A percentile compares a stretch with the other conserved stretches of the same genome.
These are phyloP conservation scores for Heterobasidion parviporum DNA, from an alignment of 1,284 basidiomycete species.

Conservation along the genomic window DNA sequence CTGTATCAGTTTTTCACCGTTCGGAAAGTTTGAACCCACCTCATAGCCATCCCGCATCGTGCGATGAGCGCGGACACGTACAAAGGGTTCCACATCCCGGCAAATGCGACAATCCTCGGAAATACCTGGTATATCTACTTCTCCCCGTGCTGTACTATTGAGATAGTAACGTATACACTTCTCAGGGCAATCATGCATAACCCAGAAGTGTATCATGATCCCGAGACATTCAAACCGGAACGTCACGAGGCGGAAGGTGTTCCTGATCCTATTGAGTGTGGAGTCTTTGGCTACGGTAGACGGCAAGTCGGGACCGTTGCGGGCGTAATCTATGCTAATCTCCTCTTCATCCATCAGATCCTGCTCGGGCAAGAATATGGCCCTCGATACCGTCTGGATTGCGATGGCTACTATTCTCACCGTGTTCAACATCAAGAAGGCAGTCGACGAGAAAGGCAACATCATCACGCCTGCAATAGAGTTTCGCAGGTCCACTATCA, in stretches of 20 bases:
- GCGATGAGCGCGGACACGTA: conserved; percentile 30
- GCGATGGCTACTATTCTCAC: conserved; percentile 35
- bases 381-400: conserved; percentile 39
- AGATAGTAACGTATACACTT: background rate
- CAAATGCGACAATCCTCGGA: conserved; percentile 29
- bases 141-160: no score
- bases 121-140: conserved; percentile 31
- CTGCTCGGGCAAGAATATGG: conserved; percentile 38
- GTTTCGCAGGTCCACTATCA: conserved; percentile 11
- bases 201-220: conserved; percentile 1
- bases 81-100: conserved; percentile 33
- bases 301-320: conserved; percentile 20
- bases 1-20: background rate
- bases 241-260: conserved; percentile 17
- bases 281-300: conserved; percentile 26
- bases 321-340: background rate
- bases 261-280: conserved; percentile 15
- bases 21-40: background rate
- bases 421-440: conserved; percentile 32
- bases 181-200: conserved; percentile 1
- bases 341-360: conserved; percentile 17
- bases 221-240: conserved; percentile 2
- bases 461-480: conserved; percentile 28
- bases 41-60: background rate
- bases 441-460: conserved; percentile 31